These are phyloP conservation scores for Aspergillus carlsbadensis DNA, from an alignment of 495 filamentous ascomycete species.

Conservation along the genomic window DNA sequence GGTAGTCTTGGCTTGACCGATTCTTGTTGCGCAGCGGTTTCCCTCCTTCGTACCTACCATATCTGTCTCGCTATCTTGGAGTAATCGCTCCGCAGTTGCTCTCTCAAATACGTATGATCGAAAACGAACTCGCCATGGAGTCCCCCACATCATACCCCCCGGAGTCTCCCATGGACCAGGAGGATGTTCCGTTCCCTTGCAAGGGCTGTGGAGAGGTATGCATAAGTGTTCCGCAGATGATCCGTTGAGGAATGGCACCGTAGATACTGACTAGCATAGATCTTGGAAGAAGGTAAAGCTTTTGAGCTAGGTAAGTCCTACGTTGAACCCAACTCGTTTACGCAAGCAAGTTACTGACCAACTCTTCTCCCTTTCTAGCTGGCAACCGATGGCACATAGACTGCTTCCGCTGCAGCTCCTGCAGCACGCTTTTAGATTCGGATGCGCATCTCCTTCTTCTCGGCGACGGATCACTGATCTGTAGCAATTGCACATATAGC, in stretches of 20 bases:
- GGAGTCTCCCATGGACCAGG: slow-evolving; percentile 81
- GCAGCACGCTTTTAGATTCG: slow-evolving; percentile 91
- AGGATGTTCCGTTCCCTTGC: slow-evolving; percentile 86
- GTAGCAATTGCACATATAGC: slow-evolving; percentile 99
- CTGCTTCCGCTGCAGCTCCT: slow-evolving; percentile 98
- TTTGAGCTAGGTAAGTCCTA: slow-evolving; percentile 86
- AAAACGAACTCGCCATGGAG: slow-evolving; percentile 33
- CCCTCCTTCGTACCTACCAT: background rate
- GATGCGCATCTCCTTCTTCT: slow-evolving; percentile 97
- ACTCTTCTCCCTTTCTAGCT: slow-evolving; percentile 52
- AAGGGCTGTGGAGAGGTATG: slow-evolving; percentile 96
- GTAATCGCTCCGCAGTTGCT: background rate
- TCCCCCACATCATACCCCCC: slow-evolving; percentile 60
- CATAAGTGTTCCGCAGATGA: slow-evolving; percentile 9
- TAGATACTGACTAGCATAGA: slow-evolving; percentile 48
- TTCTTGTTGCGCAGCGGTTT: slow-evolving; percentile 11
- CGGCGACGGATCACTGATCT: slow-evolving; percentile 96
- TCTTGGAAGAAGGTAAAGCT: slow-evolving; percentile 96
- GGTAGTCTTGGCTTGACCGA: slow-evolving; percentile 14
- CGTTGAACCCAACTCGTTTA: slow-evolving; percentile 1
- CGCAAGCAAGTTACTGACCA: slow-evolving; percentile 8
- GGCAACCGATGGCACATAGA: slow-evolving; percentile 99
- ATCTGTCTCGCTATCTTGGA: background rate
- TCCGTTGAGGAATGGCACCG: slow-evolving; percentile 14
- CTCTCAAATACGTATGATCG: background rate